Evolutionary conservation across 2,329 filamentous ascomycete genomes (phyloP).

Genomic region (Incumbomyces delicatus): DNA sequence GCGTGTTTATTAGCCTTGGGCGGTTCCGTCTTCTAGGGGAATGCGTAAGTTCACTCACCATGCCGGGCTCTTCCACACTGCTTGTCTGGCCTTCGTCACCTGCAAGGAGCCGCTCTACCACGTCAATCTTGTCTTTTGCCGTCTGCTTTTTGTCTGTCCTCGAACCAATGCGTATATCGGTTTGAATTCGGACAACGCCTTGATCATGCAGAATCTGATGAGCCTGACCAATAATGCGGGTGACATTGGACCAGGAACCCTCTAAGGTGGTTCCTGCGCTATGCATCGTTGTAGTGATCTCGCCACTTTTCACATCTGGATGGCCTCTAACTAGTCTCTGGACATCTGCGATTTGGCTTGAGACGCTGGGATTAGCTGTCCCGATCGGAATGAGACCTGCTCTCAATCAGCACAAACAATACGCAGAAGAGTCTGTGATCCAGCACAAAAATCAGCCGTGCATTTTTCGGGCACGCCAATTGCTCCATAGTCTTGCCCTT

Average conservation of each 20-base stretch:
- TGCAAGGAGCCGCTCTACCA: slow-evolving; percentile 45
- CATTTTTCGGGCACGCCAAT: slow-evolving; percentile 51
- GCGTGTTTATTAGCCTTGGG: not conserved
- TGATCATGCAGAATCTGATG: slow-evolving; percentile 66
- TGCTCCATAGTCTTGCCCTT: not conserved
- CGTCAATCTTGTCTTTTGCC: slow-evolving; percentile 66
- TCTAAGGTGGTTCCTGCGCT: slow-evolving; percentile 90
- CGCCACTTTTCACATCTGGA: slow-evolving; percentile 57
- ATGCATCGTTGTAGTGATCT: slow-evolving; percentile 79
- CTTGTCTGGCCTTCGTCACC: slow-evolving; percentile 10
- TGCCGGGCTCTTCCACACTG: not conserved
- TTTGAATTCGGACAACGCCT: slow-evolving; percentile 76
- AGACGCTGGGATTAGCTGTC: slow-evolving; percentile 64
- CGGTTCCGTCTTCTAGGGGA: too few relatives aligned
- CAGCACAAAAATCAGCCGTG: slow-evolving; percentile 77
- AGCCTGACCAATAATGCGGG: slow-evolving; percentile 75
- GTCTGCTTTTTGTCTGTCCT: slow-evolving; percentile 80
- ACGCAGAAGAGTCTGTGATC: not conserved
- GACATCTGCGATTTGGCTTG: slow-evolving; percentile 76
- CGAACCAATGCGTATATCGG: slow-evolving; percentile 75
- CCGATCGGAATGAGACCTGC: slow-evolving; percentile 66
- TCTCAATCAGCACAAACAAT: not conserved
- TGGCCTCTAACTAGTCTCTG: slow-evolving; percentile 51
- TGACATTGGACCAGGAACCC: slow-evolving; percentile 82
- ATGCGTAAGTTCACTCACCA: not conserved